A percentile compares a stretch with the other conserved stretches of the same genome.
These are phyloP conservation scores for Lepiota subincarnata DNA, from an alignment of 768 basidiomycete species.

Conservation along the genomic window DNA sequence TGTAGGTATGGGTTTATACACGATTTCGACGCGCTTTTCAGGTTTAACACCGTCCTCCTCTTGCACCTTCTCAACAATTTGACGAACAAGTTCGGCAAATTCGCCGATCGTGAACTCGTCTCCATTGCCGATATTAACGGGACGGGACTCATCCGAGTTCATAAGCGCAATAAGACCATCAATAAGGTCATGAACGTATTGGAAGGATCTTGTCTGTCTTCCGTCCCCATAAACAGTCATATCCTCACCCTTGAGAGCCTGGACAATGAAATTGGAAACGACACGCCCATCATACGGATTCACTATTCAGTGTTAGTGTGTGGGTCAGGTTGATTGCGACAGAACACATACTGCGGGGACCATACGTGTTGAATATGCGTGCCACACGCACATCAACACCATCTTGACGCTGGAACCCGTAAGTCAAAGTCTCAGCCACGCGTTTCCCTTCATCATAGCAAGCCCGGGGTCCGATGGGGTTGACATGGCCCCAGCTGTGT, in stretches of 20 bases:
- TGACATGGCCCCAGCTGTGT: conserved; percentile 92
- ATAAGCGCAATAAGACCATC: conserved; percentile 92
- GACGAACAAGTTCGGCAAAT: conserved; percentile 89
- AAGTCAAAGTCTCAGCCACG: conserved; percentile 96
- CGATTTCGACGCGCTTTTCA: conserved; percentile 54
- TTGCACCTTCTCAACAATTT: conserved; percentile 92
- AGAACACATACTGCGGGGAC: conserved; percentile 64
- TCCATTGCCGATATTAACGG: conserved; percentile 93
- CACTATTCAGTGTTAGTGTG: conserved; percentile 44
- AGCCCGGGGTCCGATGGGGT: conserved; percentile 97
- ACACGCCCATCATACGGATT: conserved; percentile 96
- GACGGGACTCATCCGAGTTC: conserved; percentile 91
- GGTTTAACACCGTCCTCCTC: conserved; percentile 65
- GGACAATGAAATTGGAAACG: conserved; percentile 98
- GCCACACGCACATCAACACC: conserved; percentile 95
- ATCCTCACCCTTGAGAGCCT: conserved; percentile 93
- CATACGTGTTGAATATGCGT: conserved; percentile 97
- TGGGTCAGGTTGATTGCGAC: conserved; percentile 21
- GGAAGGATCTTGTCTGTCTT: conserved; percentile 91
- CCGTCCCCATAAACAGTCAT: conserved; percentile 98
- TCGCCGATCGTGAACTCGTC: conserved; percentile 96
- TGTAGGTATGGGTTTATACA: conserved; percentile 78
- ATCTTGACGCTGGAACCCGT: conserved; percentile 93
- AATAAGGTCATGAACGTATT: conserved; percentile 96
- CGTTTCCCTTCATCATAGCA: conserved; percentile 99